Base-by-base conservation (phyloP, 2,329 filamentous ascomycete genomes). In the Pyricularia grisea region DNA sequence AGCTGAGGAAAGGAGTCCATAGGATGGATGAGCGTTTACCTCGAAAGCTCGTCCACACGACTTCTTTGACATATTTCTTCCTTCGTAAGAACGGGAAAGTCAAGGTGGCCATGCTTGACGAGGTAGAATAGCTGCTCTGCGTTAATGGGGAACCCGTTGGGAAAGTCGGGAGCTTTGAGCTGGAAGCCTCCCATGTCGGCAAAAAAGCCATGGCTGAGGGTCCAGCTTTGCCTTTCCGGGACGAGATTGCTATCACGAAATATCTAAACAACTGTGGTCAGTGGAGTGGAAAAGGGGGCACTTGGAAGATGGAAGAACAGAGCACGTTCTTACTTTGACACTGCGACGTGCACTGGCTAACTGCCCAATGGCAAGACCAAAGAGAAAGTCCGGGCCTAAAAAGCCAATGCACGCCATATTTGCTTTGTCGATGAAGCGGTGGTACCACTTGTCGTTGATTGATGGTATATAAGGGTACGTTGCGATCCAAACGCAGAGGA, bases 171-270 rank as follows among this genome's bases (percentile, higher is more conserved):
- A 11, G 73, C 73, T 11, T 74, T 68, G 0, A 82, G 73, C 0
- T 76, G 36, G 67, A 81, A 77, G 3, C 80, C 80, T 0, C 81
- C 80, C 75, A 79, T 80, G 66, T 81, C 78, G 3, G 76, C 79
- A 68, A 77, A 80, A 70, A 82, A 82, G 0, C 76, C 79, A 68
- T 82, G 77, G 11, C 68, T 76, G 65, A 79, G 72, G 0, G 77
- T 80, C 80, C 81, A 83, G 3, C 75, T 64, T 20, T 67, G 23
- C 36, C 65, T 58, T 3, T 58, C 71, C 60, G n/a, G 69, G 68
- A 70, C 70, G 55, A n/a, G 31, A 30, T 31, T 70, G 69, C 70
- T 75, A 20, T 30, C 42, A 20, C 42, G 5, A 23, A 67, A 75
- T 64, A 69, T 12, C 42, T 70, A 50, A 23, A 17, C 55, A 61